Evolutionary conservation across 192 early-diverging fungal species (phyloP), one percentile per base, ranked within the genome.

Genomic region (Rhizoclosmatium globosum): DNA sequence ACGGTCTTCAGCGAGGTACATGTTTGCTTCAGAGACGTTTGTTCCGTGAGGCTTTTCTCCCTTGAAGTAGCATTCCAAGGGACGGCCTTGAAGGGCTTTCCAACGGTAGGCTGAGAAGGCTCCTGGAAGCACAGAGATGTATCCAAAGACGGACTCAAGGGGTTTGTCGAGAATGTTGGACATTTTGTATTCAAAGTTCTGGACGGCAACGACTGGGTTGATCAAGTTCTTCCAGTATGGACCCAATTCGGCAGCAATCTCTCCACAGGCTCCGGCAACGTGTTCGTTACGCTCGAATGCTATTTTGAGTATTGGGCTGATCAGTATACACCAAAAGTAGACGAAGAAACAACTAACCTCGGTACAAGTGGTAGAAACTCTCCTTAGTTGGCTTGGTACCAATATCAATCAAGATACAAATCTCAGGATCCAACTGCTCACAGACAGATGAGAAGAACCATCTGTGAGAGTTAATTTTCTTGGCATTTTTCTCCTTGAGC

Each of bases 171-270:
- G 84, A 80, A 94, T 94, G 71, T 94, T 94, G 64, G 85, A 86
- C 89, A 93, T 94, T 79, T 87, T 98, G 90, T 98, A 98, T 88
- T 98, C 96, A 86, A 98, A 98, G 81, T 97, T 98, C 74, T 94
- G 93, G 7, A 91, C 84, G 0, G 93, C 93, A 1, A 94, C 91
- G 15, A 94, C 71, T 21, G 92, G 92, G 65, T 93, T 93, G 48
- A 93, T 7, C 59, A 92, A 53, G 45, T 93, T 92, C 57, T 82
- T 84, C 85, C 89, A 76, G 77, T 90, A 91, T 69, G 82, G 53
- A 76, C 91, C 68, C 64, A 88, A 21, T 83, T 92, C 87, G 50
- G 85, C 84, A 2, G 74, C 76, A 71, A 94, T 94, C 78, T 94
- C 93, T 42, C 93, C 93, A 87, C 93, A 94, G 38, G 93, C 93